These are phyloP conservation scores for Pseudogymnoascus sp. DNA, from an alignment of 2,329 filamentous ascomycete species.

Conservation along the genomic window DNA sequence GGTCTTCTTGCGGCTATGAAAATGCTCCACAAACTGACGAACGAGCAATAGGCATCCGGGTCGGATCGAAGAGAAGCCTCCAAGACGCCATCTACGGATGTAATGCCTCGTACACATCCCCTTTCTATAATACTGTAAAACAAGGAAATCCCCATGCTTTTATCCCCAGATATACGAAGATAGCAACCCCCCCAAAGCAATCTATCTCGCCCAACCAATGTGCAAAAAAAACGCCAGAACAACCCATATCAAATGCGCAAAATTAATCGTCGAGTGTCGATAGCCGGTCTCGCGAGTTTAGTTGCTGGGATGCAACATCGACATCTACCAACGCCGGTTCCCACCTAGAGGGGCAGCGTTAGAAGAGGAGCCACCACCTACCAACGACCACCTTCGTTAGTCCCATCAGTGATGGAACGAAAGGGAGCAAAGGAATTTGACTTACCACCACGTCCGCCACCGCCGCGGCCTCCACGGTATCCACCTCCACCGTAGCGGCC, in stretches of 20 bases:
- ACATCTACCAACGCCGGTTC: slow-evolving; percentile 49
- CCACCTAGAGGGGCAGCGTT: slow-evolving; percentile 52
- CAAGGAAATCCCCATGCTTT: neutral
- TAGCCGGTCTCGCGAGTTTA: neutral
- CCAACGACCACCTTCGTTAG: slow-evolving; percentile 32
- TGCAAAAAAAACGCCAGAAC: slow-evolving; percentile 10
- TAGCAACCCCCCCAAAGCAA: slow-evolving; percentile 4
- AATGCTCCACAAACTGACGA: neutral
- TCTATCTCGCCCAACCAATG: slow-evolving; percentile 6
- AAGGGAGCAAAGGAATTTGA: slow-evolving; percentile 16
- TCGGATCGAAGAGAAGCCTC: neutral
- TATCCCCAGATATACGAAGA: neutral
- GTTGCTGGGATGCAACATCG: neutral
- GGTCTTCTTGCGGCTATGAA: neutral
- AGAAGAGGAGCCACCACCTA: slow-evolving; percentile 46
- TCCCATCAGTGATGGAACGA: slow-evolving; percentile 30
- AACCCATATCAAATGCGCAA: slow-evolving; percentile 11
- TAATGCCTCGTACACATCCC: neutral
- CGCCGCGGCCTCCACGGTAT: slow-evolving; percentile 50
- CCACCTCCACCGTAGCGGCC: slow-evolving; percentile 61
- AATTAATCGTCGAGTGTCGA: neutral
- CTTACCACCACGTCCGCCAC: slow-evolving; percentile 28
- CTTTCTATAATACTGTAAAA: neutral
- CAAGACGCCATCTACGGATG: neutral
- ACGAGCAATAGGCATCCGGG: neutral